Base-by-base conservation (phyloP, 2,329 filamentous ascomycete species). In the Ophiognomonia clavigignenti-juglandacearum region DNA sequence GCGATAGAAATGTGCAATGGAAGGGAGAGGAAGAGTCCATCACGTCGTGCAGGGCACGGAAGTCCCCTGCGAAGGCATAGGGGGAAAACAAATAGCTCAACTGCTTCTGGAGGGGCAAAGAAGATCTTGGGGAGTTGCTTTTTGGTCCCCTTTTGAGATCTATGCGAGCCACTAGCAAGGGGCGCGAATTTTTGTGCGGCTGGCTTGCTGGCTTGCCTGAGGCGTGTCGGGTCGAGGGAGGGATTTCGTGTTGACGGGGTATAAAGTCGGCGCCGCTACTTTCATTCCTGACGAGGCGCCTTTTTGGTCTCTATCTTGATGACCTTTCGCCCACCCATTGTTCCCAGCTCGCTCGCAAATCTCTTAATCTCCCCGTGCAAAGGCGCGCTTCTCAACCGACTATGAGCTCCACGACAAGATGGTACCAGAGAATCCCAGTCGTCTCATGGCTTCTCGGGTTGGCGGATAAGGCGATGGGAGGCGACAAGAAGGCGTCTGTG, bases 361-460 rank as follows among this genome's bases (percentile, higher is more conserved):
- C n/a, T n/a, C n/a, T n/a, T n/a, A n/a, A n/a, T n/a, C n/a, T n/a
- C n/a, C n/a, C n/a, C n/a, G n/a, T n/a, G n/a, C n/a, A n/a, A n/a
- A n/a, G 4, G 4, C 31, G 6, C 18, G 16, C 31, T 43, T 27
- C 22, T 41, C 39, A 6, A 26, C 24, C 16, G 27, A 36, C 10
- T 39, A 50, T 50, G 48, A 29, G 36, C 18, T 34, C 32, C 13
- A 39, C 22, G 35, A 34, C 11, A 32, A 50, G 34, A 34, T 47
- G 22, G 29, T 36, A 22, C 29, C 47, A 35, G 37, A 45, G 35
- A 23, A 42, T 40, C 14, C 35, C 36, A 6, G 36, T 29, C n/a
- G 22, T 45, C 43, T 22, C 35, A 4, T 23, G 36, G 26, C 22
- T 45, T n/a, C 22, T 45, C 20, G 49, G 43, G 11, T 43, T 18